phyloP scores from a whole-genome alignment of 2,329 filamentous ascomycete genomes.

The Gnomoniopsis smithogilvyi region DNA sequence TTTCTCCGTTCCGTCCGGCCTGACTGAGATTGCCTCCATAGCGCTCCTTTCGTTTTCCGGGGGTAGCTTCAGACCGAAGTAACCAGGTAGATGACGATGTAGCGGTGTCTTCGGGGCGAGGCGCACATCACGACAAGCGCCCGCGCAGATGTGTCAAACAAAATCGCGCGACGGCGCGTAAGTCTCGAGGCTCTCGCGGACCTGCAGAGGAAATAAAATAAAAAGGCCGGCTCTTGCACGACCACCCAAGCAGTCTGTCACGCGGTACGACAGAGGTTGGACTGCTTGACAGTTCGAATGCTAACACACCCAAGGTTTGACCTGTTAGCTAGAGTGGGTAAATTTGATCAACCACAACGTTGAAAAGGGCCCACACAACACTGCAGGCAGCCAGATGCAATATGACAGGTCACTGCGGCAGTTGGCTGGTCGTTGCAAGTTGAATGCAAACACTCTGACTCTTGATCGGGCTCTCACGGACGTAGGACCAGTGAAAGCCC shows the following conservation, averaged over 20 bases:
- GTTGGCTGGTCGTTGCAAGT: conserved; percentile 13
- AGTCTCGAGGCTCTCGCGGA: conserved; percentile 2
- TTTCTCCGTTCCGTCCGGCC: not conserved
- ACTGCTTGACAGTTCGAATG: not conserved
- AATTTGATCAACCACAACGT: not conserved
- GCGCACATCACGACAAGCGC: not conserved
- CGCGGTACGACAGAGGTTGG: not conserved
- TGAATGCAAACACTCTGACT: conserved; percentile 10
- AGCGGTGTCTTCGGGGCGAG: not conserved
- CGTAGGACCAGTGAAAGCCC: conserved; percentile 6
- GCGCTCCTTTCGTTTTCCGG: too few species aligned
- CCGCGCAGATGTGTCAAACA: conserved; percentile 1
- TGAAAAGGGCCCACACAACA: conserved; percentile 2
- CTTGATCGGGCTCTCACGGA: not conserved
- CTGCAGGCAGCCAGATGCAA: conserved; percentile 12
- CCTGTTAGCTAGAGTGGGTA: not conserved
- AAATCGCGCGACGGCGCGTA: not conserved
- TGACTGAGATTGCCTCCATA: too few species aligned
- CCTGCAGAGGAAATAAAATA: not conserved
- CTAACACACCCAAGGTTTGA: not conserved
- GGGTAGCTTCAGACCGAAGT: not conserved
- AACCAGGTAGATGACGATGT: too few species aligned
- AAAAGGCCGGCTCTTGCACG: not conserved
- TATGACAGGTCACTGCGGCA: conserved; percentile 19
- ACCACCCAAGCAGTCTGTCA: not conserved